These are phyloP conservation scores for Epichloe sylvatica DNA, from an alignment of 2,329 filamentous ascomycete species.

Conservation along the genomic window DNA sequence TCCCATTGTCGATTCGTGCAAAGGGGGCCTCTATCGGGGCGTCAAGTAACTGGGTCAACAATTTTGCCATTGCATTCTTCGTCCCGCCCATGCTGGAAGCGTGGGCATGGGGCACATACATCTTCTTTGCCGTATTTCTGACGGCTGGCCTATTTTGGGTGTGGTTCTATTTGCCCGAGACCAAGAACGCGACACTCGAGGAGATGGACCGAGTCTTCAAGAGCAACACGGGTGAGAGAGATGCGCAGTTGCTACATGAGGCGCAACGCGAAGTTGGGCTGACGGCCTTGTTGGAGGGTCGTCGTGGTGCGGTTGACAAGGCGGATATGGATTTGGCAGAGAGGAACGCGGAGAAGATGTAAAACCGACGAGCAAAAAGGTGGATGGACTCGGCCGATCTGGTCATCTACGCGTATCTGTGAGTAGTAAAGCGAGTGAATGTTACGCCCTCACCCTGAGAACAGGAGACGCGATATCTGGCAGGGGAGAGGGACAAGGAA, in stretches of 20 bases:
- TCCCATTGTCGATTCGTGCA: conserved; percentile 24
- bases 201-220: conserved; percentile 39
- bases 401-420: background rate
- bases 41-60: conserved; percentile 24
- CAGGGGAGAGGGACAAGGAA: too few species aligned
- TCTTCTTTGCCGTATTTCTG: conserved; percentile 41
- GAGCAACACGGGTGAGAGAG: conserved; percentile 19
- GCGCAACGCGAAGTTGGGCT: conserved; percentile 13
- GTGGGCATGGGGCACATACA: conserved; percentile 35
- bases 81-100: conserved; percentile 25
- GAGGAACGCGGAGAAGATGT: background rate
- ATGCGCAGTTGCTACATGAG: conserved; percentile 12
- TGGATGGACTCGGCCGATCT: background rate
- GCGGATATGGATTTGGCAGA: background rate
- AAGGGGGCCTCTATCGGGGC: conserved; percentile 15
- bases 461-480: conserved; percentile 7
- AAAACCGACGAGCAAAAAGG: background rate
- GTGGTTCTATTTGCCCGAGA: conserved; percentile 39
- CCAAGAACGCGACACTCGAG: conserved; percentile 38
- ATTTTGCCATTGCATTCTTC: conserved; percentile 33
- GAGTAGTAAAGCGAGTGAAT: background rate
- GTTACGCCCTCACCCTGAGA: conserved; percentile 7
- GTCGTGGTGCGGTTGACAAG: background rate
- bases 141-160: conserved; percentile 32
- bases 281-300: conserved; percentile 3